A percentile compares a stretch with the other conserved stretches of the same genome.
Evolutionary conservation across 352 stramenopile genomes (phyloP).

Genomic region (Achlya hypogyna): DNA sequence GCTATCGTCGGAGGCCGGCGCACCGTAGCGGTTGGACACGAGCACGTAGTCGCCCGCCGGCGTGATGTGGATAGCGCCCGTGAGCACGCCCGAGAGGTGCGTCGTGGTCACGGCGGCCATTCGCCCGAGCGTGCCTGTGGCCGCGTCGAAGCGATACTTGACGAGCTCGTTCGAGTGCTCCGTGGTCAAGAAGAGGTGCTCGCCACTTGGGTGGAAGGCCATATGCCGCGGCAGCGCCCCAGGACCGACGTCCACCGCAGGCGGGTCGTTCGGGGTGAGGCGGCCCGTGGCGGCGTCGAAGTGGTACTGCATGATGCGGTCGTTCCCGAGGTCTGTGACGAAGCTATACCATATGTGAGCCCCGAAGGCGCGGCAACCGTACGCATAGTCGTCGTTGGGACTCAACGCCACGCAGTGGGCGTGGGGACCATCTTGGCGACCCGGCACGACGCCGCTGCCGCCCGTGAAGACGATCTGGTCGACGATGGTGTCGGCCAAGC

Average conservation of each 20-base stretch:
- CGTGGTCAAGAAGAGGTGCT: constrained; percentile 8
- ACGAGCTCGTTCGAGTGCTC: constrained; percentile 4
- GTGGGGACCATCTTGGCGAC: constrained; percentile 12
- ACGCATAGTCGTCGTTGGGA: not conserved
- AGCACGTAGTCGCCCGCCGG: not conserved
- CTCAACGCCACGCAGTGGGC: constrained; percentile 12
- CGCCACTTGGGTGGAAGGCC: constrained; percentile 6
- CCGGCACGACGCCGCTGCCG: not conserved
- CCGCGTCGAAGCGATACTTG: not conserved
- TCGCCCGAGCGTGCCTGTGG: not conserved
- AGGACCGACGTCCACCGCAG: not conserved
- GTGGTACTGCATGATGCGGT: constrained; percentile 15
- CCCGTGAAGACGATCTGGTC: not conserved
- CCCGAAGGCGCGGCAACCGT: not conserved
- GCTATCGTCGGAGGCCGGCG: not conserved
- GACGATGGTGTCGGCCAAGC: not conserved
- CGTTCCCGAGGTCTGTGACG: constrained; percentile 19
- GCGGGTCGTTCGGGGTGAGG: not conserved
- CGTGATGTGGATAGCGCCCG: constrained; percentile 9
- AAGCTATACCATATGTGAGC: not conserved
- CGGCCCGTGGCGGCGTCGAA: not conserved
- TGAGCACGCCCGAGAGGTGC: not conserved
- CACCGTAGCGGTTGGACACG: constrained; percentile 10
- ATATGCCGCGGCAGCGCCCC: constrained; percentile 13
- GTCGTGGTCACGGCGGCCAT: not conserved